A percentile compares a stretch with the other conserved stretches of the same genome.
Evolutionary conservation across 768 basidiomycete species (phyloP).

Genomic region (Phlebiopsis flavidoalba): DNA sequence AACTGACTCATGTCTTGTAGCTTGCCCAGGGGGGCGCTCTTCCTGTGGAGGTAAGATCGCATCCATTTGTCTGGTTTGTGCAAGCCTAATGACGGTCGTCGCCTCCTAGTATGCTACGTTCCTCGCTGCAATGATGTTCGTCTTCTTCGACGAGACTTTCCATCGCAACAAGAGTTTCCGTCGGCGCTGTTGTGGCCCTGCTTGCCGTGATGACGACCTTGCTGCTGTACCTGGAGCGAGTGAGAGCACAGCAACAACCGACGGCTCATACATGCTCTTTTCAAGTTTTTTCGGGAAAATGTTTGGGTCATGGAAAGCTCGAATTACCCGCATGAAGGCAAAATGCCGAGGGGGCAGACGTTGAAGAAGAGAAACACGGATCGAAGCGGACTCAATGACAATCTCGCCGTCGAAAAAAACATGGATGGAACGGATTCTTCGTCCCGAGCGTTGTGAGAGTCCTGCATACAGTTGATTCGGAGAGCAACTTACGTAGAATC

Average conservation of each 20-base stretch:
- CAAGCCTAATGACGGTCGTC: neutral
- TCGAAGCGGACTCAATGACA: neutral
- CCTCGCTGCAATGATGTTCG: conserved; percentile 9
- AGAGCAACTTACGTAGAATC: neutral
- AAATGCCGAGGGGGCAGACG: neutral
- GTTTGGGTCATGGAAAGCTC: too few species aligned
- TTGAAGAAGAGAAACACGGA: neutral
- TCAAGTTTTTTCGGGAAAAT: neutral
- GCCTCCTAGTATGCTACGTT: conserved; percentile 9
- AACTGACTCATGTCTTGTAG: conserved; percentile 17
- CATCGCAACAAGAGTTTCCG: conserved; percentile 3
- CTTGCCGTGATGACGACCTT: neutral
- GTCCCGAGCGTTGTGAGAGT: neutral
- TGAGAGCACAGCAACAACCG: neutral
- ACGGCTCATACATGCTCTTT: neutral
- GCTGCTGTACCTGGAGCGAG: conserved; percentile 7
- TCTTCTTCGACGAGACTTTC: conserved; percentile 9
- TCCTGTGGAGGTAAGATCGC: conserved; percentile 21
- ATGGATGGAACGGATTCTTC: neutral
- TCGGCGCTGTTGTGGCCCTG: conserved; percentile 1
- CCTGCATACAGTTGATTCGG: neutral
- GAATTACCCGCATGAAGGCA: neutral
- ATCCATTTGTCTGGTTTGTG: neutral
- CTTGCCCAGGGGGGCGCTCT: conserved; percentile 19
- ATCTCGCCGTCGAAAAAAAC: neutral